Percentiles rank a stretch among this genome's conserved stretches.
Conservation (phyloP, 2,329 filamentous ascomycete genomes). For the Bretziella fagacearum region DNA sequence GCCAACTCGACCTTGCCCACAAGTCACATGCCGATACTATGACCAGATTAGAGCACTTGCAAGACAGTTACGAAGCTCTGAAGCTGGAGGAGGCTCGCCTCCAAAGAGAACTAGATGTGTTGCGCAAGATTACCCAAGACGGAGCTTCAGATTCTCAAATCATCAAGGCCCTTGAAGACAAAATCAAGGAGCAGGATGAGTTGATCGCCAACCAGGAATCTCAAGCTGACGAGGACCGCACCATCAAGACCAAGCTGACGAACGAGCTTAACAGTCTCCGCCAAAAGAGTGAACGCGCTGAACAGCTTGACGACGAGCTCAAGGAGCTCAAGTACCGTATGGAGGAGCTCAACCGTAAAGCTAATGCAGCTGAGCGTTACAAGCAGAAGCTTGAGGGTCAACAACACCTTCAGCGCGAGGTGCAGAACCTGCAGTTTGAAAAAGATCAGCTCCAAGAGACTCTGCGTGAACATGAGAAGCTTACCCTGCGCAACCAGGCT, state of each 20-base stretch:
- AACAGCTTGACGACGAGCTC: slow-evolving; percentile 40
- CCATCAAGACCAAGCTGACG: slow-evolving; percentile 28
- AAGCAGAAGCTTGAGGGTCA: slow-evolving; percentile 44
- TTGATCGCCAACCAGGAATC: slow-evolving; percentile 55
- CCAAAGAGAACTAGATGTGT: slow-evolving; percentile 34
- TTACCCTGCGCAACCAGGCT: slow-evolving; percentile 23
- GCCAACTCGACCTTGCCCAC: slow-evolving; percentile 34
- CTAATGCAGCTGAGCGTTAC: slow-evolving; percentile 45
- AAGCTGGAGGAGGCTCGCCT: slow-evolving; percentile 45
- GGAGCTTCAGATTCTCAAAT: slow-evolving; percentile 34
- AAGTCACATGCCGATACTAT: slow-evolving; percentile 43
- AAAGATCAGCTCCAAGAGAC: slow-evolving; percentile 36
- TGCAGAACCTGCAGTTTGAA: slow-evolving; percentile 37
- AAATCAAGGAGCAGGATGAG: slow-evolving; percentile 49
- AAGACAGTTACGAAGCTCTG: slow-evolving; percentile 46
- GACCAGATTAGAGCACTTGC: slow-evolving; percentile 41
- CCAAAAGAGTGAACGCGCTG: slow-evolving; percentile 30
- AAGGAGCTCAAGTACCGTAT: slow-evolving; percentile 42
- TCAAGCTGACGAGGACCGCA: slow-evolving; percentile 38
- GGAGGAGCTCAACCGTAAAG: slow-evolving; percentile 42
- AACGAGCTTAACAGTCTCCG: slow-evolving; percentile 33
- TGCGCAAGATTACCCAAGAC: slow-evolving; percentile 33
- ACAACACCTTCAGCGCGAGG: slow-evolving; percentile 37
- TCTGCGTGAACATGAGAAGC: slow-evolving; percentile 22
- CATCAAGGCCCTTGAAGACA: slow-evolving; percentile 36